phyloP scores from a whole-genome alignment of 2,329 filamentous ascomycete species.

The Sporothrix pseudoabietina region DNA sequence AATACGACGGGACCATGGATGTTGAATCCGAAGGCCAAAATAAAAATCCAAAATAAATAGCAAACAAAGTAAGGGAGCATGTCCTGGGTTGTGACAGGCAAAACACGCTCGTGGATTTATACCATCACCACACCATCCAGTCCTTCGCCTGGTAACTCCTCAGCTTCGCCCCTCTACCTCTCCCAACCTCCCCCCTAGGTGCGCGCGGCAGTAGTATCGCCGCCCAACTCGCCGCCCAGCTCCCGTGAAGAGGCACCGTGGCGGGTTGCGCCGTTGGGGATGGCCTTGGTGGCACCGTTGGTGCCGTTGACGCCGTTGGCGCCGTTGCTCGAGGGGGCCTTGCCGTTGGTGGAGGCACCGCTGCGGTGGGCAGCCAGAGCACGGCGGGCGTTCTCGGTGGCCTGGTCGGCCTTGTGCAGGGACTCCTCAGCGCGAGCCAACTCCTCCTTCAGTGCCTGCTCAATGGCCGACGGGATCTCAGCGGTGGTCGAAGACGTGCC shows the following conservation, averaged over 20 bases:
- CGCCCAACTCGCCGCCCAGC: conserved; percentile 63
- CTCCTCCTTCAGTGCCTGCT: conserved; percentile 48
- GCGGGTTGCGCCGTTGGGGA: conserved; percentile 37
- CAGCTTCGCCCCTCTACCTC: background rate
- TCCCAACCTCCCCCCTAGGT: conserved; percentile 14
- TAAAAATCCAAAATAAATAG: conserved; percentile 8
- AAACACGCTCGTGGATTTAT: conserved; percentile 1
- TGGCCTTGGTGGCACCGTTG: conserved; percentile 28
- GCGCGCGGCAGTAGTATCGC: conserved; percentile 56
- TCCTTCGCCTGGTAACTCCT: background rate
- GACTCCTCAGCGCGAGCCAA: conserved; percentile 51
- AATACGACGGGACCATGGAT: conserved; percentile 11
- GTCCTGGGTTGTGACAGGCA: conserved; percentile 6
- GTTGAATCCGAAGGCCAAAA: conserved; percentile 30
- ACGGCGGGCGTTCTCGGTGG: conserved; percentile 49
- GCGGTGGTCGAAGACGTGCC: background rate
- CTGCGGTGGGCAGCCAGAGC: conserved; percentile 47
- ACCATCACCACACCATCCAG: background rate
- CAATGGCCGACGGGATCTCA: conserved; percentile 44
- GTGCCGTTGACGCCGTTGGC: conserved; percentile 17
- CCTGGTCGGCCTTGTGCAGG: conserved; percentile 51
- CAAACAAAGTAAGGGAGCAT: conserved; percentile 13
- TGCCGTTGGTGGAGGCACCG: conserved; percentile 9
- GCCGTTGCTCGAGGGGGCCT: conserved; percentile 10
- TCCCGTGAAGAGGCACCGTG: conserved; percentile 57